Evolutionary conservation across 1,284 basidiomycete species (phyloP).

Genomic region (Phellinidium pouzarii): DNA sequence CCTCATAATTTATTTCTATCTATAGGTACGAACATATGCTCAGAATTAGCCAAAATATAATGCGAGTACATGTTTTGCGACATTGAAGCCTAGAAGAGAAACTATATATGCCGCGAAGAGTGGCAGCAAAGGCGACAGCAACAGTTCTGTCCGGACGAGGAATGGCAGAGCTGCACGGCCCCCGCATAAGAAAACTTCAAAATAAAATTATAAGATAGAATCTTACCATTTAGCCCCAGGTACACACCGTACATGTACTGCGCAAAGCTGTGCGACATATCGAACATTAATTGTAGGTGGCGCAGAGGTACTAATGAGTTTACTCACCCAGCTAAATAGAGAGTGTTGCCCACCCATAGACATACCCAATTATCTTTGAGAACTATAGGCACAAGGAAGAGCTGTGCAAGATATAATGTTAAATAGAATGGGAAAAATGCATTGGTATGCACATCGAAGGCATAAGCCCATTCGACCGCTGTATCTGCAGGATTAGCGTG

Average conservation of each 20-base stretch:
- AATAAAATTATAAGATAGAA: background rate
- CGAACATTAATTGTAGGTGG: background rate
- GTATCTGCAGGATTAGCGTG: conserved; percentile 69
- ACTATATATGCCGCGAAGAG: conserved; percentile 80
- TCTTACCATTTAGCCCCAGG: conserved; percentile 73
- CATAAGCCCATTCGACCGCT: conserved; percentile 84
- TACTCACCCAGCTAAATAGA: conserved; percentile 79
- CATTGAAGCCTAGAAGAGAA: conserved; percentile 85
- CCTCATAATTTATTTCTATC: background rate
- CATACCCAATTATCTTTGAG: conserved; percentile 86
- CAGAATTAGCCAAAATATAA: conserved; percentile 67
- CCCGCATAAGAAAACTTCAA: background rate
- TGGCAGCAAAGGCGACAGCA: conserved; percentile 81
- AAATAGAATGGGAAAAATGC: conserved; percentile 91
- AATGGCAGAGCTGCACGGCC: conserved; percentile 72
- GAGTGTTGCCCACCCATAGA: conserved; percentile 85
- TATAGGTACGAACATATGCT: background rate
- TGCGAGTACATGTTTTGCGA: conserved; percentile 70
- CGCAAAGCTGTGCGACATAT: conserved; percentile 45
- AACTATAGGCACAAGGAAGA: conserved; percentile 78
- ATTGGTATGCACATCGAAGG: conserved; percentile 93
- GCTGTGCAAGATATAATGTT: conserved; percentile 79
- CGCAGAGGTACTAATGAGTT: background rate
- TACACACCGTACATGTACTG: conserved; percentile 91
- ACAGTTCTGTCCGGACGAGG: conserved; percentile 78